Base-by-base conservation (phyloP, 2,329 filamentous ascomycete genomes). In the Aspergillus luchuensis region DNA sequence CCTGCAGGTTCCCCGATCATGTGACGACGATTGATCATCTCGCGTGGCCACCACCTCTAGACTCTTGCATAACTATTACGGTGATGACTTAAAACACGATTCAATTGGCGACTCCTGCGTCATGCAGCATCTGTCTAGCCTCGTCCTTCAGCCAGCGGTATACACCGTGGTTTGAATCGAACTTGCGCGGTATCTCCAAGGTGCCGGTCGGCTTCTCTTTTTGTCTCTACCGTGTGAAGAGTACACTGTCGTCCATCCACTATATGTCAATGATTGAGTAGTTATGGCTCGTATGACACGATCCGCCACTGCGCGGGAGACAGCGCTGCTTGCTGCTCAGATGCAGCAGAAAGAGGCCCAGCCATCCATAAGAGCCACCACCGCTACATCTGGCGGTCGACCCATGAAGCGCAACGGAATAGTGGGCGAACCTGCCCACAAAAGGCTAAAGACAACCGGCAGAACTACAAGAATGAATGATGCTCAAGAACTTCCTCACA, bases 401-500 rank as follows among this genome's bases (percentile, higher is more conserved):
- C 5, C 78, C 55, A 76, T 11, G 11, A 36, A 36, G 33, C 10
- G 33, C 33, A 36, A 36, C 33, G 33, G 33, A 5, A 5, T 13
- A 13, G 33, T 36, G 11, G 33, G 78, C 17, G 64, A 71, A 30
- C 60, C 71, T 25, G 21, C 49, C 15, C 63, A 41, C 57, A 72
- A 63, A 74, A 79, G 25, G 33, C 60, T 38, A 62, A 69, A 66
- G 48, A 63, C 52, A 50, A 63, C 57, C 50, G 33, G 17, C n/a
- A 41, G 25, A n/a, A 30, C 49, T 17, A 49, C 60, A 39, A 57
- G 57, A 41, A 23, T 21, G 4, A 54, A 56, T 17, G 62, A 63
- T 21, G 38, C 76, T 57, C 76, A 84, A 60, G 80, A 84, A 52
- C 73, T 87, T 39, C 84, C 84, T 15, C 85, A 87, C 71, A 86